Conservation (phyloP, 2,329 filamentous ascomycete species). For the Aureobasidium sp. region DNA sequence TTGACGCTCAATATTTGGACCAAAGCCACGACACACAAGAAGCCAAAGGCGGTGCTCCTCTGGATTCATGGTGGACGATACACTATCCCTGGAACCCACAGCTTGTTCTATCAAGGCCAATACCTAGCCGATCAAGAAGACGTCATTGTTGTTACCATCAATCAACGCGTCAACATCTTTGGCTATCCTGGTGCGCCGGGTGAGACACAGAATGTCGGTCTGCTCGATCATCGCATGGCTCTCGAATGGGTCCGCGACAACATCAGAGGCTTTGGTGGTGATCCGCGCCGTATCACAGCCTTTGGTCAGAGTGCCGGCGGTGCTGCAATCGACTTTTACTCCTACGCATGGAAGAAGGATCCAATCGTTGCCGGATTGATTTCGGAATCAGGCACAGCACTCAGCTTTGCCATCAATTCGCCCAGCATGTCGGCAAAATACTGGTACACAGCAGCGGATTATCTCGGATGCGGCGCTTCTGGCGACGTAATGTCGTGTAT, state of each 20-base stretch:
- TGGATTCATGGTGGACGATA: neutral
- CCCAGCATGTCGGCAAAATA: conserved; percentile 31
- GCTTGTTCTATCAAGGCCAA: neutral
- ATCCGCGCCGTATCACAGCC: conserved; percentile 32
- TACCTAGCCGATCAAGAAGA: neutral
- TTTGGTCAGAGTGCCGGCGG: conserved; percentile 35
- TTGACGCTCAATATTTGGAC: neutral
- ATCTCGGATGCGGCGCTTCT: conserved; percentile 36
- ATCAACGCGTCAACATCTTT: conserved; percentile 7
- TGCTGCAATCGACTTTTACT: conserved; percentile 18
- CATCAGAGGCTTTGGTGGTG: conserved; percentile 31
- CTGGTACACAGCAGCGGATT: conserved; percentile 37
- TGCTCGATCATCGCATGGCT: conserved; percentile 33
- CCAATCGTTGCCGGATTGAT: conserved; percentile 35
- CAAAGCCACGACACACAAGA: neutral
- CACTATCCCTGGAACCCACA: neutral
- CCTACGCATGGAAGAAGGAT: conserved; percentile 30
- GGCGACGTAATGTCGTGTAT: conserved; percentile 20
- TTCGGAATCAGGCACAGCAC: conserved; percentile 33
- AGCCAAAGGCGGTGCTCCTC: neutral
- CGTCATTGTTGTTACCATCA: neutral
- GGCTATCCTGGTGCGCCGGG: neutral
- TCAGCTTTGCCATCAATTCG: conserved; percentile 40
- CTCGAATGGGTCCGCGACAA: conserved; percentile 36
- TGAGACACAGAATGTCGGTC: conserved; percentile 29